Percentiles rank a stretch among this genome's conserved stretches.
These are phyloP conservation scores for Cercophora newfieldiana DNA, from an alignment of 495 filamentous ascomycete genomes.

Conservation along the genomic window DNA sequence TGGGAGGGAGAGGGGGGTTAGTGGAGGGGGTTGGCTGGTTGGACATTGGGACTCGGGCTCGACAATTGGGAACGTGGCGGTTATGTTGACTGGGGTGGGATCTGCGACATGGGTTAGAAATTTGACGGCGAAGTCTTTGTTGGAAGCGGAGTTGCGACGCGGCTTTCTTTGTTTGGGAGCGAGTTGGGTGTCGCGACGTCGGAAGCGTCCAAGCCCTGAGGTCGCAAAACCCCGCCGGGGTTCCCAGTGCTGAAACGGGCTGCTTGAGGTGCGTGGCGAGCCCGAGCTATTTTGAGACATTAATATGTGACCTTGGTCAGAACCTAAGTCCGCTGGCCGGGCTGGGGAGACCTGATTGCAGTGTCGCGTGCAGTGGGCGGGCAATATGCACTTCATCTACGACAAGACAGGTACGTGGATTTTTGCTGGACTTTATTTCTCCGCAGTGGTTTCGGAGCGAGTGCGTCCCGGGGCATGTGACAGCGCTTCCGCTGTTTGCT, in stretches of 20 bases:
- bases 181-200: background rate
- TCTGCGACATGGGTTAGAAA: background rate
- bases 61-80: too few relatives aligned
- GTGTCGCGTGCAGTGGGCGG: background rate
- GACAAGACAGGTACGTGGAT: background rate
- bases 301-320: background rate
- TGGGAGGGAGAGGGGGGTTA: background rate
- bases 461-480: background rate
- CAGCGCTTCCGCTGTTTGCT: background rate
- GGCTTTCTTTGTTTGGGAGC: background rate
- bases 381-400: background rate
- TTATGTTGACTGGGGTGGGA: background rate
- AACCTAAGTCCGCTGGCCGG: too few relatives aligned
- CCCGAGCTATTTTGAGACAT: conserved; percentile 6
- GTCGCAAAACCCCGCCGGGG: background rate
- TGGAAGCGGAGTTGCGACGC: background rate
- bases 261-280: background rate
- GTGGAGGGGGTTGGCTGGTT: background rate
- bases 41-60: background rate
- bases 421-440: background rate
- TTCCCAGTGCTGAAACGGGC: background rate
- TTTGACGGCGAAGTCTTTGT: background rate
- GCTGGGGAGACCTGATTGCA: background rate
- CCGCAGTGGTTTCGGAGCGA: background rate
- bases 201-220: background rate